Evolutionary conservation across 2,329 filamentous ascomycete genomes (phyloP).

Genomic region (Didymella lethalis): DNA sequence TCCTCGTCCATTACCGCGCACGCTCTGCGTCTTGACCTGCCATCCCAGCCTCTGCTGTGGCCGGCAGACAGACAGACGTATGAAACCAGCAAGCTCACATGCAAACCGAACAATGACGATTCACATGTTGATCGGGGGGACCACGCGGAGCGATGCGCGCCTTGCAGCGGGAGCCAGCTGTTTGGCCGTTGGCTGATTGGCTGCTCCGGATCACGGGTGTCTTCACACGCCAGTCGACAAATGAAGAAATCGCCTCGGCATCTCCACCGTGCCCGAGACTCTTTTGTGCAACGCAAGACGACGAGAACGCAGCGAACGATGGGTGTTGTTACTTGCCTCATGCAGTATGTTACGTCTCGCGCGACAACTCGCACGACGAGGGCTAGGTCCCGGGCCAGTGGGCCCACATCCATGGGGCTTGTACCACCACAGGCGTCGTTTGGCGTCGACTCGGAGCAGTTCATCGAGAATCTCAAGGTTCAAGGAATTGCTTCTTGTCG

Average conservation of each 20-base stretch:
- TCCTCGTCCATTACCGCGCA: neutral
- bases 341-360: constrained; percentile 6
- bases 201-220: constrained; percentile 4
- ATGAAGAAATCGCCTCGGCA: constrained; percentile 13
- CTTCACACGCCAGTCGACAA: neutral
- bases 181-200: constrained; percentile 23
- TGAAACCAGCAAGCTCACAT: constrained; percentile 13
- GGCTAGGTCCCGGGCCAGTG: constrained; percentile 6
- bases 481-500: neutral
- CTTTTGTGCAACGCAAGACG: neutral
- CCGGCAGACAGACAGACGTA: neutral
- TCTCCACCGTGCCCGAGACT: neutral
- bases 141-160: constrained; percentile 27
- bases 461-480: neutral
- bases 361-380: neutral
- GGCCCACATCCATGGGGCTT: neutral
- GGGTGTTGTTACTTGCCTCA: constrained; percentile 2
- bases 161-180: constrained; percentile 23
- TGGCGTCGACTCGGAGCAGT: neutral
- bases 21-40: neutral
- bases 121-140: constrained; percentile 28
- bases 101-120: constrained; percentile 18
- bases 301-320: neutral
- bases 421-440: neutral
- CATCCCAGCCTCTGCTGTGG: neutral